These are phyloP conservation scores for Schizophyllum commune DNA, from an alignment of 1,284 basidiomycete species.

Conservation along the genomic window DNA sequence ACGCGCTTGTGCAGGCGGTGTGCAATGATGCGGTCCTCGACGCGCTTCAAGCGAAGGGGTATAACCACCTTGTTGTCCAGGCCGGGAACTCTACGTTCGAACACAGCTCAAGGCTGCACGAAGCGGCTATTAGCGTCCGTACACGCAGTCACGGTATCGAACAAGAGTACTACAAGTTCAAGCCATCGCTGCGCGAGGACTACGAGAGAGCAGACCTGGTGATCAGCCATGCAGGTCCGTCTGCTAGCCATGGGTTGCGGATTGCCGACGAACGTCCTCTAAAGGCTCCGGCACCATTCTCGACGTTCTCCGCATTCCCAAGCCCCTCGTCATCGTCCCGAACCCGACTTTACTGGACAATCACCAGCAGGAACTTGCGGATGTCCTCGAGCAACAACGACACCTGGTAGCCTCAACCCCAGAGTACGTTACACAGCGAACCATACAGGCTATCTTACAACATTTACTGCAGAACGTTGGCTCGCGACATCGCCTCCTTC, in stretches of 20 bases:
- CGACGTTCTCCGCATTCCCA: constrained; percentile 71
- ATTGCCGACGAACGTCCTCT: constrained; percentile 4
- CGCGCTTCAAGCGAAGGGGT: constrained; percentile 46
- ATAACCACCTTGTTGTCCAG: constrained; percentile 61
- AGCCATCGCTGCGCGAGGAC: constrained; percentile 58
- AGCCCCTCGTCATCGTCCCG: constrained; percentile 81
- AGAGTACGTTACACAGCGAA: constrained; percentile 35
- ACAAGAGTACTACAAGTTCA: constrained; percentile 36
- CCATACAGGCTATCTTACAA: constrained; percentile 7
- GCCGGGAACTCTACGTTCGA: constrained; percentile 53
- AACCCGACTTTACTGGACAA: constrained; percentile 88
- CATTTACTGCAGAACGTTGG: not conserved
- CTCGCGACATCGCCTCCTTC: constrained; percentile 36
- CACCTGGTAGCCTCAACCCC: constrained; percentile 60
- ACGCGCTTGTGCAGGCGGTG: constrained; percentile 59
- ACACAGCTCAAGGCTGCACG: constrained; percentile 10
- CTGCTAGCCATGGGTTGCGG: not conserved
- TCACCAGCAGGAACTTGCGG: constrained; percentile 88
- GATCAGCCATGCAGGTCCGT: constrained; percentile 87
- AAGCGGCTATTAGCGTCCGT: not conserved
- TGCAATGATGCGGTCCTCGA: constrained; percentile 51
- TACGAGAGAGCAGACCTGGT: constrained; percentile 68
- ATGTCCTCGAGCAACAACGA: constrained; percentile 52
- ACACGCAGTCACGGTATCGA: not conserved
- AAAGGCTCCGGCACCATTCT: constrained; percentile 92